A percentile compares a stretch with the other conserved stretches of the same genome.
Conservation (phyloP, 2,329 filamentous ascomycete genomes). For the Podosphaera leucotricha region DNA sequence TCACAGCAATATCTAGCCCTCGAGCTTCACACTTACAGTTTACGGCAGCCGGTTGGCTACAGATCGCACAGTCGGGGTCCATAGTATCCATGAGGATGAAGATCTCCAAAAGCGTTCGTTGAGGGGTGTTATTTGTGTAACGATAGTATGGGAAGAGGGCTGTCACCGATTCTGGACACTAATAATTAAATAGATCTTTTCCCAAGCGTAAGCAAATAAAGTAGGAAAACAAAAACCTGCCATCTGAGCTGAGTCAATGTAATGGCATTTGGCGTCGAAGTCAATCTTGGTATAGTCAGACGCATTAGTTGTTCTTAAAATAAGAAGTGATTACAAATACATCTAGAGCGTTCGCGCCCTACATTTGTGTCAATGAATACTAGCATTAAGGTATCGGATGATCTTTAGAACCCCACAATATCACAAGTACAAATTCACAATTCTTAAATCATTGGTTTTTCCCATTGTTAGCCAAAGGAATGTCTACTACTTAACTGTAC, state of each 20-base stretch:
- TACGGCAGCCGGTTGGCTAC: conserved; percentile 31
- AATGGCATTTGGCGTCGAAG: background rate
- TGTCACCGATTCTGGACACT: background rate
- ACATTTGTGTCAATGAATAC: no score
- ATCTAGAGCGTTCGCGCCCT: no score
- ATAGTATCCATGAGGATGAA: conserved; percentile 17
- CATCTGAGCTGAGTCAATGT: background rate
- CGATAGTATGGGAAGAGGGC: background rate
- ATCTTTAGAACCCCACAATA: no score
- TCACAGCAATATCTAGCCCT: conserved; percentile 35
- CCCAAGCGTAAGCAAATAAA: background rate
- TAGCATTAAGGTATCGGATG: no score
- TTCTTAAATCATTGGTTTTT: no score
- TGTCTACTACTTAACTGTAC: no score
- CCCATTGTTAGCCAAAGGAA: no score
- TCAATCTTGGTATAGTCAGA: no score
- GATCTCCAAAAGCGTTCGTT: background rate
- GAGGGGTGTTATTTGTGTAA: background rate
- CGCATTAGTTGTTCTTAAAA: background rate
- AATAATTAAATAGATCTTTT: background rate
- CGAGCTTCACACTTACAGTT: conserved; percentile 44
- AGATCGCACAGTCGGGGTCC: conserved; percentile 48
- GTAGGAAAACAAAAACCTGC: background rate
- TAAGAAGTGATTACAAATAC: no score
- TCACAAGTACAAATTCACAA: no score